Conservation (phyloP, 192 early-diverging fungal species). For the Backusella tarrabulga region DNA sequence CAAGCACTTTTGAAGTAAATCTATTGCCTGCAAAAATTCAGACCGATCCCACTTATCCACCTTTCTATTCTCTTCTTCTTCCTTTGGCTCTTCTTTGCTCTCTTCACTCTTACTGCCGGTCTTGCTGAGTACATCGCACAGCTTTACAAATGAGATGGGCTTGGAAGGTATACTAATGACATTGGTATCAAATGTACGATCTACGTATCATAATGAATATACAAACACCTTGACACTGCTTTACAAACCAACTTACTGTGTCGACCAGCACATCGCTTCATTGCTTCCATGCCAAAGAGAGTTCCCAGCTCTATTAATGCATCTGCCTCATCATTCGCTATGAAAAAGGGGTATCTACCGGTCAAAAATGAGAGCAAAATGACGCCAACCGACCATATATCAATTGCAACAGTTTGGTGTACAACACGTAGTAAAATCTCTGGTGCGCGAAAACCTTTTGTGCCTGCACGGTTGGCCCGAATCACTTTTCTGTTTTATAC, state of each 20-base stretch:
- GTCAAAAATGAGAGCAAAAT: slow-evolving; percentile 80
- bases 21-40: slow-evolving; percentile 48
- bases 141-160: slow-evolving; percentile 31
- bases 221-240: neutral
- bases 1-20: slow-evolving; percentile 62
- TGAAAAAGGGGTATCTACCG: slow-evolving; percentile 87
- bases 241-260: slow-evolving; percentile 47
- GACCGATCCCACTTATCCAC: slow-evolving; percentile 35
- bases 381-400: slow-evolving; percentile 93
- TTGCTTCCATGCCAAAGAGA: slow-evolving; percentile 74
- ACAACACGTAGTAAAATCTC: slow-evolving; percentile 85
- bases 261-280: slow-evolving; percentile 64
- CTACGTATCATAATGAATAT: slow-evolving; percentile 29
- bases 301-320: slow-evolving; percentile 81
- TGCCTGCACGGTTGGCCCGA: slow-evolving; percentile 85
- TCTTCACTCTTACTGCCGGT: neutral
- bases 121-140: slow-evolving; percentile 31
- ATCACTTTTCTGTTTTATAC: slow-evolving; percentile 46
- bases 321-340: slow-evolving; percentile 83
- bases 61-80: neutral
- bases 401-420: slow-evolving; percentile 79
- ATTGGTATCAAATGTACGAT: slow-evolving; percentile 56
- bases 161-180: slow-evolving; percentile 40
- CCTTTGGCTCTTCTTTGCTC: neutral
- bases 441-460: slow-evolving; percentile 90